Evolutionary conservation across 2,329 filamentous ascomycete species (phyloP).

Genomic region (Aureobasidium namibiae): DNA sequence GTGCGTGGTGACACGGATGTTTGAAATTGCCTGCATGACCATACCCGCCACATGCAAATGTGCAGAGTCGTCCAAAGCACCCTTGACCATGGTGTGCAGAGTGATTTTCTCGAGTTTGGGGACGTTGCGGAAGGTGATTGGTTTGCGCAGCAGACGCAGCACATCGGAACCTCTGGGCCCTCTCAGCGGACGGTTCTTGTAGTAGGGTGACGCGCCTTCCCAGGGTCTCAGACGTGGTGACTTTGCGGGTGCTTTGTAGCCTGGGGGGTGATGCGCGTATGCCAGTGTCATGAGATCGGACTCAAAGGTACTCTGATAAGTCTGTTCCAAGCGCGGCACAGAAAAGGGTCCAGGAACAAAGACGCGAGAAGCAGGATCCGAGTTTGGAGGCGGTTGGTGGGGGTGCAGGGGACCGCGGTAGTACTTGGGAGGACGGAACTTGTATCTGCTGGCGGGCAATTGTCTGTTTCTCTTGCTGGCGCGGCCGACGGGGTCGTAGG

Average conservation of each 20-base stretch:
- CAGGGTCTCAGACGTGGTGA: slow-evolving; percentile 68
- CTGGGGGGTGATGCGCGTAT: slow-evolving; percentile 79
- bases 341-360: slow-evolving; percentile 90
- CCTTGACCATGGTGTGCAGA: slow-evolving; percentile 65
- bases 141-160: slow-evolving; percentile 59
- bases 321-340: slow-evolving; percentile 78
- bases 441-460: slow-evolving; percentile 62
- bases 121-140: slow-evolving; percentile 71
- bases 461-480: slow-evolving; percentile 34
- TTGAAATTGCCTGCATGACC: slow-evolving; percentile 77
- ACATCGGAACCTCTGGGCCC: slow-evolving; percentile 72
- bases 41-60: slow-evolving; percentile 77
- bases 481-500: slow-evolving; percentile 42
- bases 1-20: slow-evolving; percentile 63
- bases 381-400: slow-evolving; percentile 77
- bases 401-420: slow-evolving; percentile 90
- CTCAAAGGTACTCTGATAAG: slow-evolving; percentile 77
- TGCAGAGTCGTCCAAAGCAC: slow-evolving; percentile 60
- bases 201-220: slow-evolving; percentile 89
- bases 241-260: slow-evolving; percentile 51
- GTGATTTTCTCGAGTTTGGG: slow-evolving; percentile 75
- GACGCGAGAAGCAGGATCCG: slow-evolving; percentile 78
- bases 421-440: slow-evolving; percentile 90
- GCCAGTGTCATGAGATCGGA: slow-evolving; percentile 81
- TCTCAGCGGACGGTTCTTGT: slow-evolving; percentile 79